These are phyloP conservation scores for Tetrahymena elliotti DNA, from an alignment of 73 alveolate species.

Conservation along the genomic window DNA sequence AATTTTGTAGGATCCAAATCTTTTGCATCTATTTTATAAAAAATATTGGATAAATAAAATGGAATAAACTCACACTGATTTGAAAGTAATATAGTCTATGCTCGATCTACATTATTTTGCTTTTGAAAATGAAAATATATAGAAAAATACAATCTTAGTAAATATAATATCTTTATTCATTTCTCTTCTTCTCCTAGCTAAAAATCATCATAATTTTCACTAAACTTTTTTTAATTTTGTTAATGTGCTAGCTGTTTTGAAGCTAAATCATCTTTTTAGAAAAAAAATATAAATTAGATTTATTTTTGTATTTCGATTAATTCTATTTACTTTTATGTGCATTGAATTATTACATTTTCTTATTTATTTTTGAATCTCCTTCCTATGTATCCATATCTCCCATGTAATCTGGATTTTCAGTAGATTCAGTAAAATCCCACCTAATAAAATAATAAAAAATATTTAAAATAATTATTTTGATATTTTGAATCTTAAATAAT, in stretches of 20 bases:
- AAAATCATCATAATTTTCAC: neutral
- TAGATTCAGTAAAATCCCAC: neutral
- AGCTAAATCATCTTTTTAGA: neutral
- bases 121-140: neutral
- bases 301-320: neutral
- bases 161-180: neutral
- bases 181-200: neutral
- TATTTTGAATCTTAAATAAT: too few relatives aligned
- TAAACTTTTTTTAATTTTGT: neutral
- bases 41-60: too few relatives aligned
- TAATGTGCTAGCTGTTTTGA: neutral
- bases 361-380: neutral
- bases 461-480: neutral
- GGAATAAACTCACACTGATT: too few relatives aligned
- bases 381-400: neutral
- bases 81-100: too few relatives aligned
- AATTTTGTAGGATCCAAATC: too few relatives aligned
- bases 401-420: neutral
- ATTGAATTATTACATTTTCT: neutral
- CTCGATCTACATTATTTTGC: too few relatives aligned
- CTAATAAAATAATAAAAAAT: neutral
- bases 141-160: neutral
- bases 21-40: too few relatives aligned
- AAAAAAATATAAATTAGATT: neutral
- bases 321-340: neutral